Evolutionary conservation across 2,329 filamentous ascomycete species (phyloP).

Genomic region (Albifimbria verrucaria): DNA sequence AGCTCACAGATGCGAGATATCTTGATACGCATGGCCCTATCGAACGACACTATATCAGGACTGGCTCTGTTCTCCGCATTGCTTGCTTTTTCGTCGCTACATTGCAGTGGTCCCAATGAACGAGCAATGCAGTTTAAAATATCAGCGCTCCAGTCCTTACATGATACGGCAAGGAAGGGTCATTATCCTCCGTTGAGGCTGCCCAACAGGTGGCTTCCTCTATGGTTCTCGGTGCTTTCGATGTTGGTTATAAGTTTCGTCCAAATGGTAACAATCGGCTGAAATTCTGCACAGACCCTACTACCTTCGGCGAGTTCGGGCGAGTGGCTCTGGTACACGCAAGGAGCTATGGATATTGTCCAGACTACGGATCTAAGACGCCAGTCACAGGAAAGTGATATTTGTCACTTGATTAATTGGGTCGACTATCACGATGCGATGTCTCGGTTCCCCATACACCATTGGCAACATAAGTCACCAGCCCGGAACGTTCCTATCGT

Average conservation of each 20-base stretch:
- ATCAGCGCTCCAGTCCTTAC: conserved; percentile 10
- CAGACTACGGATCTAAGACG: conserved; percentile 8
- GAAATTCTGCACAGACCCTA: conserved; percentile 4
- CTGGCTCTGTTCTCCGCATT: conserved; percentile 13
- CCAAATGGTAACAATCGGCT: background rate
- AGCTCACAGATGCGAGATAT: conserved; percentile 9
- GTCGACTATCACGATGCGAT: conserved; percentile 17
- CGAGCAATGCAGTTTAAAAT: conserved; percentile 12
- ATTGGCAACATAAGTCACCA: conserved; percentile 10
- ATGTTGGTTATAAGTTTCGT: conserved; percentile 8
- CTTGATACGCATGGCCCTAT: conserved; percentile 9
- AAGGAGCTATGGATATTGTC: conserved; percentile 14
- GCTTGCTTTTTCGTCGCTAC: conserved; percentile 14
- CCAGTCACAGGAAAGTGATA: background rate
- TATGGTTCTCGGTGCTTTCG: conserved; percentile 17
- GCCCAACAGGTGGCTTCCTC: conserved; percentile 14
- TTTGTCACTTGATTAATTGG: conserved; percentile 12
- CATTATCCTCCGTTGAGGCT: conserved; percentile 1
- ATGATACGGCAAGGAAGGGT: background rate
- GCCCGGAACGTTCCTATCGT: no score
- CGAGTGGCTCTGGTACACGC: conserved; percentile 16
- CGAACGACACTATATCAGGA: background rate
- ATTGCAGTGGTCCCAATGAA: conserved; percentile 4
- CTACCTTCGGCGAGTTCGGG: conserved; percentile 12
- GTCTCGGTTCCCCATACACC: conserved; percentile 13